Evolutionary conservation across 257 asterid species (phyloP).

Genomic region (Solanum rostratum): DNA sequence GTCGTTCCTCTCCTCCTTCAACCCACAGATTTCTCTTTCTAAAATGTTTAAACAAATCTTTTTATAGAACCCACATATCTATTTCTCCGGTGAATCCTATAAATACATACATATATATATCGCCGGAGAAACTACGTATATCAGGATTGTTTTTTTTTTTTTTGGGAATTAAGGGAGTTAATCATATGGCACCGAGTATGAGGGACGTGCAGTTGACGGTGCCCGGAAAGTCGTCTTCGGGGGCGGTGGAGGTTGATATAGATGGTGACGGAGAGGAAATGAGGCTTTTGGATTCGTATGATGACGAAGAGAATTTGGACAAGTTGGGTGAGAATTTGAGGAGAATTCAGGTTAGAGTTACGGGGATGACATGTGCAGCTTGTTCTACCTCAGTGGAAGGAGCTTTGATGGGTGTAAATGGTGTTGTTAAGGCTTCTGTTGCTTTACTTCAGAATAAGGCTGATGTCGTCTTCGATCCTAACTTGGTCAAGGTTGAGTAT

Average conservation of each 20-base stretch:
- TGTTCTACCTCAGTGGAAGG: constrained; percentile 92
- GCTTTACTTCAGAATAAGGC: constrained; percentile 95
- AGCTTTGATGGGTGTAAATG: constrained; percentile 54
- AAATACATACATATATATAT: neutral
- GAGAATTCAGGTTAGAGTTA: constrained; percentile 68
- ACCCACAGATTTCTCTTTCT: constrained; percentile 22
- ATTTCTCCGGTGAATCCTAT: constrained; percentile 7
- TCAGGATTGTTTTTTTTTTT: neutral
- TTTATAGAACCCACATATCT: neutral
- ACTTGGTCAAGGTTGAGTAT: constrained; percentile 45
- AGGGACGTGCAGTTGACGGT: constrained; percentile 63
- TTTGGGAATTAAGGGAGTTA: neutral
- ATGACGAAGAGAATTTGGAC: constrained; percentile 29
- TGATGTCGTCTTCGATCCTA: constrained; percentile 64
- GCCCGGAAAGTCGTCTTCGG: constrained; percentile 11
- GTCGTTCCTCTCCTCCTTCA: constrained; percentile 8
- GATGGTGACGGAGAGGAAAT: constrained; percentile 48
- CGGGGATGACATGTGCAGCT: constrained; percentile 98
- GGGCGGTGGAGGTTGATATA: constrained; percentile 8
- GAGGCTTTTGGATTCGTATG: constrained; percentile 49
- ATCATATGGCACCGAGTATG: constrained; percentile 43
- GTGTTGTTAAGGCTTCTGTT: constrained; percentile 83
- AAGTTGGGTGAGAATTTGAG: constrained; percentile 24
- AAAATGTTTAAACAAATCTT: neutral
- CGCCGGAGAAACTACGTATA: neutral